Evolutionary conservation across 129 eudicot species (phyloP), one percentile per base, ranked within the genome.

Genomic region (Lactuca sativa): DNA sequence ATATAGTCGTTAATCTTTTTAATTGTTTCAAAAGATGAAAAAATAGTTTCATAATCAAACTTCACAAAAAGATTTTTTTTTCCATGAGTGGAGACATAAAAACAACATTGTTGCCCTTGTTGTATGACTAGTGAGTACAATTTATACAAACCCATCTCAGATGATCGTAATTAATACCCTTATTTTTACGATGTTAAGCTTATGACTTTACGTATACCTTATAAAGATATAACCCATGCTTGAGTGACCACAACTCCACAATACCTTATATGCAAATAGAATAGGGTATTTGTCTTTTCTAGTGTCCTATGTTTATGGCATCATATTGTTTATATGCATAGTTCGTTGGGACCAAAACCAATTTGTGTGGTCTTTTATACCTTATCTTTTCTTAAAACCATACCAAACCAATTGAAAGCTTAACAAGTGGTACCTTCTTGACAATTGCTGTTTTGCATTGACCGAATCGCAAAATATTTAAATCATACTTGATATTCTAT

Each of bases 241-340:
- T 1, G 69, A 75, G 74, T 75, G 80, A 75, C 74, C 80, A 75
- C 74, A 75, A 75, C 63, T 75, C 64, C 61, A 76, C 64, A 60
- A 33, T 40, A 59, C 4, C 0, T 10, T 68, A 70, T 68, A 70
- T 69, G 75, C 52, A 76, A 76, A 70, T 68, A 61, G 64, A 67
- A 76, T 51, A 76, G 53, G 70, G 47, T 53, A 59, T 33, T 76
- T 76, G 80, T 76, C 75, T 76, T 76, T 76, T 59, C 49, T 68
- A 59, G 74, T 60, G 80, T 76, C 80, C 64, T 56, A 53, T 52
- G 80, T 68, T 59, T 40, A 59, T 60, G 80, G 80, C 75, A 52
- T 76, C 55, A 67, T 62, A 21, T 32, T 5, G 48, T 61, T 62
- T 18, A 12, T 54, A 40, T 56, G 49, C 66, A 64, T 30, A 68